Evolutionary conservation across 768 basidiomycete genomes (phyloP), one percentile per base, ranked within the genome.

Genomic region (Pluteus cervinus): DNA sequence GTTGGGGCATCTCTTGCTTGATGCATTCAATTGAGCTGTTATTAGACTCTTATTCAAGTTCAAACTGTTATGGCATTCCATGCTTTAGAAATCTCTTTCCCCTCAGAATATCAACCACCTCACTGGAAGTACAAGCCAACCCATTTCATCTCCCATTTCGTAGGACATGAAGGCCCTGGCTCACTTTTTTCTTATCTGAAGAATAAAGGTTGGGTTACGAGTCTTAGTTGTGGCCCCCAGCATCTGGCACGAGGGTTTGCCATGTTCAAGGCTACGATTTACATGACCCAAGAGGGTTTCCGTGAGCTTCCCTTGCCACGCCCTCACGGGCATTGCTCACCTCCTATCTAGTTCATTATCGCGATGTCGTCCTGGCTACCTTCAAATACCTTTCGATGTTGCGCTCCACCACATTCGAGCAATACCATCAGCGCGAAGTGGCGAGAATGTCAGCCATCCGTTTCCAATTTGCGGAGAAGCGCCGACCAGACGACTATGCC

Each of bases 111-210:
- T 62, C 73, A 92, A 63, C 63, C 83, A 39, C 73, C 73, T 39
- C 58, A 79, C 50, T 76, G 89, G 87, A 73, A 78, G 49, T 65
- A 79, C 56, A 86, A 93, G 60, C 91, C 93, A 4, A 76, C 68
- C 4, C 57, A 74, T 38, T 84, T 88, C 56, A 54, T 97, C 16
- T 69, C 78, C 3, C 86, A 92, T 53, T 80, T 94, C 51, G 60
- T 91, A 22, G 92, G 92, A 0, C 90, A 97, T 53, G 92, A 97
- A 61, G 92, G 92, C 1, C 79, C 83, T 24, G 94, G 94, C 2
- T 97, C 94, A 1, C 62, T 98, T 21, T 73, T 87, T 49, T 88
- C 91, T 1, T 90, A 91, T 55, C 69, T 99, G 40, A 98, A 94
- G 63, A 69, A 71, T 44, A 85, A 83, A 52, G 87, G 89, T 2